These are phyloP conservation scores for Neurospora discreta DNA, from an alignment of 495 filamentous ascomycete genomes.

Conservation along the genomic window DNA sequence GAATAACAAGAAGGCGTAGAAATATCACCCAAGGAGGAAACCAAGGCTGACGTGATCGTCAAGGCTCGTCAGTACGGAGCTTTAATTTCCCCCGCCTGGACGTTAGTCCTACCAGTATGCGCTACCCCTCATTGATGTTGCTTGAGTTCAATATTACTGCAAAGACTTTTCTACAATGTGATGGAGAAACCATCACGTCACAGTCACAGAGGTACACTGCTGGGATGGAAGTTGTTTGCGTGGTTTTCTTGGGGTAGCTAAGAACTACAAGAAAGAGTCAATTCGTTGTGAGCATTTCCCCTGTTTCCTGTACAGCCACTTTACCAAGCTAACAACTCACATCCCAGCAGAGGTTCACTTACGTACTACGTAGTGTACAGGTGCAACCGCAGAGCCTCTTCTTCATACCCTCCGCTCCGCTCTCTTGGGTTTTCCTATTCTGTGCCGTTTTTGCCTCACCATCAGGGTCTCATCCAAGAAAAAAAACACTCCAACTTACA, in stretches of 20 bases:
- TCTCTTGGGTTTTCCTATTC: not conserved
- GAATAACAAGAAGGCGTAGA: not conserved
- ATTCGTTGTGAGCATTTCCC: too few relatives aligned
- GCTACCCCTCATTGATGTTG: not conserved
- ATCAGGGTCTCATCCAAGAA: not conserved
- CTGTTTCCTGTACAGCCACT: too few relatives aligned
- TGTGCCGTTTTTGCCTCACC: not conserved
- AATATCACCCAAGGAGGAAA: conserved; percentile 15
- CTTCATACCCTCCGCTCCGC: not conserved
- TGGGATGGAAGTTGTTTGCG: too few relatives aligned
- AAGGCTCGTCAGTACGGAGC: not conserved
- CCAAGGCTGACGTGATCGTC: not conserved
- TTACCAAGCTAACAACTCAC: too few relatives aligned
- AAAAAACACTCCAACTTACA: not conserved
- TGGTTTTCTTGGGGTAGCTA: too few relatives aligned
- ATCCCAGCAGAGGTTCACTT: too few relatives aligned
- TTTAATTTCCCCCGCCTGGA: not conserved
- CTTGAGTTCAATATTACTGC: not conserved
- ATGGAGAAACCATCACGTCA: not conserved
- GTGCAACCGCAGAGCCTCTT: not conserved
- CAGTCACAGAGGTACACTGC: not conserved
- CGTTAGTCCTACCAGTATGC: not conserved
- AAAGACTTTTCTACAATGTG: not conserved
- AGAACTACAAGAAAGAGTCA: too few relatives aligned
- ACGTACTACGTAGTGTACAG: too few relatives aligned